A percentile compares a stretch with the other conserved stretches of the same genome.
These are phyloP conservation scores for Sporothrix phasma DNA, from an alignment of 2,329 filamentous ascomycete genomes.

Conservation along the genomic window DNA sequence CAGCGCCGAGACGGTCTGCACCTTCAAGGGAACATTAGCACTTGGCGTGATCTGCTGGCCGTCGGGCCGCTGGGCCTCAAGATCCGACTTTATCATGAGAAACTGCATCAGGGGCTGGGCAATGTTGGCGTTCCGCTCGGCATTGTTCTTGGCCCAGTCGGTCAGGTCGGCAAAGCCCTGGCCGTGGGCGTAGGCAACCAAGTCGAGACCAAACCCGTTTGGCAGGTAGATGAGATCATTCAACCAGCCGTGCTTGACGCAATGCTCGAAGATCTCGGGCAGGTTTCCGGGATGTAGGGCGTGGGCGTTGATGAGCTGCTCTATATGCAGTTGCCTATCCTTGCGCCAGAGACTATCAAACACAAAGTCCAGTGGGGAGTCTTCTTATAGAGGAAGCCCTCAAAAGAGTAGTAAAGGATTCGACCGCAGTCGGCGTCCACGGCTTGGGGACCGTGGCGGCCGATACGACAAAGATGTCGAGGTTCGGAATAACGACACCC, in stretches of 20 bases:
- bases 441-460: constrained; percentile 68
- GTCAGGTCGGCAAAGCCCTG: constrained; percentile 70
- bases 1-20: constrained; percentile 75
- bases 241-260: constrained; percentile 72
- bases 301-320: constrained; percentile 68
- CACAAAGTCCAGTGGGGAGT: constrained; percentile 77
- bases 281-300: constrained; percentile 59
- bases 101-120: constrained; percentile 67
- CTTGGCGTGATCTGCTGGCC: constrained; percentile 36
- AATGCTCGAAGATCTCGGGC: constrained; percentile 65
- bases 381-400: constrained; percentile 71
- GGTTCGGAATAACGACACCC: constrained; percentile 59
- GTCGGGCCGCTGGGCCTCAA: constrained; percentile 62
- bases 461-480: constrained; percentile 70
- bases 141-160: constrained; percentile 66
- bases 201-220: constrained; percentile 78
- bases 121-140: constrained; percentile 57
- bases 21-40: constrained; percentile 64
- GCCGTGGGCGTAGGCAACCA: constrained; percentile 76
- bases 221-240: constrained; percentile 68
- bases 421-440: constrained; percentile 64
- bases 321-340: constrained; percentile 76
- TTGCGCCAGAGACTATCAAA: constrained; percentile 87
- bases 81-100: constrained; percentile 70
- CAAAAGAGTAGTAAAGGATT: constrained; percentile 66